A percentile compares a stretch with the other conserved stretches of the same genome.
Evolutionary conservation across 2,329 filamentous ascomycete genomes (phyloP).

Genomic region (Kalaharituber pfeilii): DNA sequence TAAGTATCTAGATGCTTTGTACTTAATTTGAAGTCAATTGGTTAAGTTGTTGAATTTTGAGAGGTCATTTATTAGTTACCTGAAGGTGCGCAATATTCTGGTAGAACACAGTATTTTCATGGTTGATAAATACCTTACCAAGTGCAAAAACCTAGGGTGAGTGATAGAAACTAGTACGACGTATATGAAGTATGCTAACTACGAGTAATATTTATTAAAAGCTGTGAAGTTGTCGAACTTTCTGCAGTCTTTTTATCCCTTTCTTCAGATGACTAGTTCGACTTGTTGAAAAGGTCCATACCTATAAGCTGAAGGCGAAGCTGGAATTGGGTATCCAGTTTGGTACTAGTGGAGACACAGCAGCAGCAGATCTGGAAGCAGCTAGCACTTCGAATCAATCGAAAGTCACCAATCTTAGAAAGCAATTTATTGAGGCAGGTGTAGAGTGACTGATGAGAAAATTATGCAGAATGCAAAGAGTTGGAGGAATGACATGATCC

Average conservation of each 20-base stretch:
- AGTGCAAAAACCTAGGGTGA: slow-evolving; percentile 36
- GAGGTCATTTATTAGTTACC: no score
- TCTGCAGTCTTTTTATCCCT: slow-evolving; percentile 38
- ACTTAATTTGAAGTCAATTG: no score
- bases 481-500: slow-evolving; percentile 40
- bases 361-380: slow-evolving; percentile 29
- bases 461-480: slow-evolving; percentile 39
- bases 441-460: slow-evolving; percentile 41
- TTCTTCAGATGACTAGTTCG: slow-evolving; percentile 38
- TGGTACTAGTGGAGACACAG: slow-evolving; percentile 33
- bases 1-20: no score
- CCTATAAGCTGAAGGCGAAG: slow-evolving; percentile 35
- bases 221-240: slow-evolving; percentile 39
- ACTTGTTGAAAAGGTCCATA: slow-evolving; percentile 33
- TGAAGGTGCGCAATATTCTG: no score
- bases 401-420: slow-evolving; percentile 35
- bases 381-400: slow-evolving; percentile 35
- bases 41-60: no score
- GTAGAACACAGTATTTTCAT: slow-evolving; percentile 29
- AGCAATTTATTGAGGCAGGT: slow-evolving; percentile 34
- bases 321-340: slow-evolving; percentile 41
- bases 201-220: no score
- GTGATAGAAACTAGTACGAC: slow-evolving; percentile 3
- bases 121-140: slow-evolving; percentile 36
- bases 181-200: no score